Evolutionary conservation across 2,329 filamentous ascomycete genomes (phyloP).

Genomic region (Cercospora zeae-maydis): DNA sequence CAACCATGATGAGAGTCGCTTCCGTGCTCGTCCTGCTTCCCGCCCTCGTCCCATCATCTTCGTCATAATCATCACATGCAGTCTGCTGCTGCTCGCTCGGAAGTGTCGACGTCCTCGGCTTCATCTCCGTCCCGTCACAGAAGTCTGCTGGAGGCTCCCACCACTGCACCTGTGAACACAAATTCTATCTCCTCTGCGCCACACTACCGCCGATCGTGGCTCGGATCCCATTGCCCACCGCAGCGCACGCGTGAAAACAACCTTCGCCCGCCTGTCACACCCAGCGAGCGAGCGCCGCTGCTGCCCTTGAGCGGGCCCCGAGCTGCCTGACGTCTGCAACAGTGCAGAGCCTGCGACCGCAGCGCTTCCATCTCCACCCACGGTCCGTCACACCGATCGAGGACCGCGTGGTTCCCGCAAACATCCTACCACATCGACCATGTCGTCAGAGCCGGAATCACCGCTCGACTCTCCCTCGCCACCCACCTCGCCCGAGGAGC

Average conservation of each 20-base stretch:
- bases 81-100: not conserved
- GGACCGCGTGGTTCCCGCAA: not conserved
- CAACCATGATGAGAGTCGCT: too few species aligned
- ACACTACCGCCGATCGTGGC: not conserved
- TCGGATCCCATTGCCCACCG: not conserved
- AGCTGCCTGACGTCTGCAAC: not conserved
- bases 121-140: not conserved
- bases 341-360: not conserved
- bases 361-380: not conserved
- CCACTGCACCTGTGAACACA: not conserved
- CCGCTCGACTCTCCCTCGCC: slow-evolving; percentile 25
- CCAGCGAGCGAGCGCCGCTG: not conserved
- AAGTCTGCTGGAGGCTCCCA: not conserved
- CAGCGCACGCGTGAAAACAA: not conserved
- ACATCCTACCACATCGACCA: slow-evolving; percentile 7
- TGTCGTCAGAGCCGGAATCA: slow-evolving; percentile 16
- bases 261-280: not conserved
- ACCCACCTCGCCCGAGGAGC: slow-evolving; percentile 31
- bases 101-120: not conserved
- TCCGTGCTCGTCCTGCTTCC: too few species aligned
- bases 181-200: not conserved
- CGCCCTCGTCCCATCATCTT: too few species aligned
- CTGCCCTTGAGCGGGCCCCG: not conserved
- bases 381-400: not conserved
- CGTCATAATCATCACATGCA: too few species aligned